Conservation (phyloP, 2,329 filamentous ascomycete genomes). For the Cladosporium sp. region DNA sequence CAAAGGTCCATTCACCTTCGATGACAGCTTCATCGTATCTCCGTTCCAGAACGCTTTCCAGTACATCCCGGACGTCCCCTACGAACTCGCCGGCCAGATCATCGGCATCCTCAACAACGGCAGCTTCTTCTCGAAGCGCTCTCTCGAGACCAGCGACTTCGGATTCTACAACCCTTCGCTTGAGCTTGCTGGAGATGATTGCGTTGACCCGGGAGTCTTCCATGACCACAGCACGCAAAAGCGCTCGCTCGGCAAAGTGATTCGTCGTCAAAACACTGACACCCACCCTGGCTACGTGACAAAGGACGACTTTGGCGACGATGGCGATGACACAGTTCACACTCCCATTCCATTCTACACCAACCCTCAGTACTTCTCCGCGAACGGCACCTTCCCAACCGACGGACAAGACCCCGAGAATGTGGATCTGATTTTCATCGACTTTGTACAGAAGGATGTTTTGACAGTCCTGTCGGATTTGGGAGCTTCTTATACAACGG, state of each 20-base stretch:
- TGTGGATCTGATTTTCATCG: slow-evolving; percentile 58
- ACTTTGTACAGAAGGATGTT: slow-evolving; percentile 49
- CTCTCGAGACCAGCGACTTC: slow-evolving; percentile 37
- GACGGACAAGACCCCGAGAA: slow-evolving; percentile 46
- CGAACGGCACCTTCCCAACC: slow-evolving; percentile 51
- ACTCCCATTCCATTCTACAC: slow-evolving; percentile 49
- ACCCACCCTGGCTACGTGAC: slow-evolving; percentile 57
- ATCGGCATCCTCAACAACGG: slow-evolving; percentile 50
- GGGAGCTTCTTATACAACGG: slow-evolving; percentile 36
- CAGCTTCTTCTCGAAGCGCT: slow-evolving; percentile 40
- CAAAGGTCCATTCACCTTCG: slow-evolving; percentile 63
- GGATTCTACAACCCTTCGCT: slow-evolving; percentile 39
- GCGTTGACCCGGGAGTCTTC: slow-evolving; percentile 50
- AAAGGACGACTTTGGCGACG: slow-evolving; percentile 58
- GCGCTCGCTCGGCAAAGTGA: slow-evolving; percentile 43
- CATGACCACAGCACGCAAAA: slow-evolving; percentile 34
- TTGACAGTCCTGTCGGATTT: slow-evolving; percentile 41
- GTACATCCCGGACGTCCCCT: slow-evolving; percentile 57
- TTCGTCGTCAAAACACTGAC: slow-evolving; percentile 52
- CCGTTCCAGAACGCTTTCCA: slow-evolving; percentile 58
- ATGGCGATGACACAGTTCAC: slow-evolving; percentile 60
- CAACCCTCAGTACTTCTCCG: slow-evolving; percentile 53
- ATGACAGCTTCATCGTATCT: slow-evolving; percentile 57
- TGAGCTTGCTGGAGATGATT: slow-evolving; percentile 46
- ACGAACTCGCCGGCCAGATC: slow-evolving; percentile 47